These are phyloP conservation scores for Sanghuangporus weigelae DNA, from an alignment of 1,284 basidiomycete genomes.

Conservation along the genomic window DNA sequence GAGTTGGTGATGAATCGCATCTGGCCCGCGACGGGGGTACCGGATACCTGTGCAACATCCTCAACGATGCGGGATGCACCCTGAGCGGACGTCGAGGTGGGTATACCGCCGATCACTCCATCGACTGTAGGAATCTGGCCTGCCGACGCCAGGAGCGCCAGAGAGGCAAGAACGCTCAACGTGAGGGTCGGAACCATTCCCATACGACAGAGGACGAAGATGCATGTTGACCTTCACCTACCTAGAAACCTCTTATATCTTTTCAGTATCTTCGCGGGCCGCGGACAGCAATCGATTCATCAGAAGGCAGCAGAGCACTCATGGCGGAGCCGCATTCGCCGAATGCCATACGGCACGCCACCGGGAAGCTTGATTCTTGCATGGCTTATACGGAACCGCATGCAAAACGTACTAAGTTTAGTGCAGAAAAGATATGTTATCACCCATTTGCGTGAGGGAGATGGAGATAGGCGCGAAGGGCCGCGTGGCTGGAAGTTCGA, in stretches of 20 bases:
- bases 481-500: neutral
- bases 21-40: slow-evolving; percentile 16
- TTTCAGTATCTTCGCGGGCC: neutral
- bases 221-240: neutral
- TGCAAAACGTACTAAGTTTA: neutral
- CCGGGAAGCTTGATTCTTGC: neutral
- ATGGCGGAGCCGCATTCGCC: neutral
- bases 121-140: slow-evolving; percentile 14
- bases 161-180: neutral
- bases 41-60: slow-evolving; percentile 11
- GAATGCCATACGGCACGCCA: neutral
- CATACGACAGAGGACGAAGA: neutral
- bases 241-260: neutral
- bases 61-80: neutral
- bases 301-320: neutral
- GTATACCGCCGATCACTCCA: slow-evolving; percentile 14
- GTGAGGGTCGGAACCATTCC: neutral
- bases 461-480: neutral
- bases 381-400: neutral
- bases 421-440: neutral
- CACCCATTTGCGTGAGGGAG: neutral
- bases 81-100: neutral
- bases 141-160: slow-evolving; percentile 10
- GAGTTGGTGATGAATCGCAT: slow-evolving; percentile 20
- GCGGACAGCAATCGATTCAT: neutral